Evolutionary conservation across 2,329 filamentous ascomycete genomes (phyloP).

Genomic region (Dothistroma septosporum): DNA sequence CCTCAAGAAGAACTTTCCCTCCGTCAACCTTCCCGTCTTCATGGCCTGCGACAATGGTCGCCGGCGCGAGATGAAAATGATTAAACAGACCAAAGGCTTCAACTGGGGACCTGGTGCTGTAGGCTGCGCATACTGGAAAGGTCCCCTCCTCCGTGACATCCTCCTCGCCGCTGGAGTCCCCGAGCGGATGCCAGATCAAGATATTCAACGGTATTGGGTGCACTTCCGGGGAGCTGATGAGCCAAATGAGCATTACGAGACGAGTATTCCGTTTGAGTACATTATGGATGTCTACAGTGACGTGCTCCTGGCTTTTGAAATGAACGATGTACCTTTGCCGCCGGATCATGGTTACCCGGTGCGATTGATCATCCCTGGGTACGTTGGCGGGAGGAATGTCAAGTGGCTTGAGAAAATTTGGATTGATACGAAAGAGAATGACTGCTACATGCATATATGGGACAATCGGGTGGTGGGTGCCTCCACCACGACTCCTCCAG

Average conservation of each 20-base stretch:
- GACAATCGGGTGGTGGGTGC: constrained; percentile 43
- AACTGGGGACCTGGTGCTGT: constrained; percentile 46
- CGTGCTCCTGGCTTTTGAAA: constrained; percentile 54
- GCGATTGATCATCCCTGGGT: constrained; percentile 41
- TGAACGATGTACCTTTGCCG: constrained; percentile 40
- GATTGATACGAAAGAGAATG: constrained; percentile 41
- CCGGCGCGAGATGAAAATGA: constrained; percentile 51
- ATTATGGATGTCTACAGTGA: constrained; percentile 48
- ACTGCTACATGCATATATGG: constrained; percentile 47
- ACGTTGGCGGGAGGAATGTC: constrained; percentile 40
- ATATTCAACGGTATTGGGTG: constrained; percentile 39
- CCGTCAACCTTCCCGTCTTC: constrained; percentile 47
- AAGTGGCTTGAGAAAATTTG: constrained; percentile 44
- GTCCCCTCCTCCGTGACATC: constrained; percentile 45
- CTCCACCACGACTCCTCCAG: too few species aligned
- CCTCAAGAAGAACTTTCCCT: constrained; percentile 41
- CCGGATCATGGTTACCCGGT: constrained; percentile 45
- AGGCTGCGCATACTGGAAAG: constrained; percentile 52
- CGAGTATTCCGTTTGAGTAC: constrained; percentile 47
- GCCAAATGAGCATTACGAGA: constrained; percentile 47
- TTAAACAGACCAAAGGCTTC: constrained; percentile 48
- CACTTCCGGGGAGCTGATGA: constrained; percentile 51
- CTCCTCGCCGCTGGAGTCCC: constrained; percentile 41
- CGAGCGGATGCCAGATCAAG: constrained; percentile 16
- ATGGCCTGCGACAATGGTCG: constrained; percentile 51